phyloP scores from a whole-genome alignment of 805 yeast species.

The Pichia scutulata region DNA sequence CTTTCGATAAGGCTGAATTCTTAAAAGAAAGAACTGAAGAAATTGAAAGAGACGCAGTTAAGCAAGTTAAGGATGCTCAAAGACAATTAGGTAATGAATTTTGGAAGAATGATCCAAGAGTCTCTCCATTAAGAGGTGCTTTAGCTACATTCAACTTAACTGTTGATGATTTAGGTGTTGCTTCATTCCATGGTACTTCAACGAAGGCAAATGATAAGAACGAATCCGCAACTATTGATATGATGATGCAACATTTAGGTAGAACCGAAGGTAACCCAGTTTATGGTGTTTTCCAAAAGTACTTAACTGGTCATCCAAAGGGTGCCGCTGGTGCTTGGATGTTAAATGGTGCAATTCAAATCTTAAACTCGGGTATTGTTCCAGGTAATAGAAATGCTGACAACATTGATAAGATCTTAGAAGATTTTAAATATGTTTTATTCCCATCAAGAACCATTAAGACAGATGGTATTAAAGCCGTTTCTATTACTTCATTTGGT shows the following conservation, averaged over 20 bases:
- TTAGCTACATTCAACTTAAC: slow-evolving; percentile 90
- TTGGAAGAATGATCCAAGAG: slow-evolving; percentile 83
- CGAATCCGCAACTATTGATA: slow-evolving; percentile 84
- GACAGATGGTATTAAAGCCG: slow-evolving; percentile 97
- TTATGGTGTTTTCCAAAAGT: slow-evolving; percentile 97
- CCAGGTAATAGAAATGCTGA: slow-evolving; percentile 98
- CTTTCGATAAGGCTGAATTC: slow-evolving; percentile 47
- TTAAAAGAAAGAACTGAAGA: slow-evolving; percentile 81
- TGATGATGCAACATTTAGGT: slow-evolving; percentile 92
- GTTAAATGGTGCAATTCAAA: slow-evolving; percentile 97
- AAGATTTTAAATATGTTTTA: slow-evolving; percentile 79
- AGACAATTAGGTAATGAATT: slow-evolving; percentile 94
- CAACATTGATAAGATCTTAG: slow-evolving; percentile 77
- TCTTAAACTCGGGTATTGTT: slow-evolving; percentile 83
- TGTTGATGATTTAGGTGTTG: slow-evolving; percentile 91
- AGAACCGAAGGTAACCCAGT: slow-evolving; percentile 97
- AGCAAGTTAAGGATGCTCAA: slow-evolving; percentile 84
- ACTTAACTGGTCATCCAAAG: slow-evolving; percentile 99
- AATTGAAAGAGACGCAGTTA: slow-evolving; percentile 72
- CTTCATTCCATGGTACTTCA: slow-evolving; percentile 99
- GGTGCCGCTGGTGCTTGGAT: slow-evolving; percentile 99
- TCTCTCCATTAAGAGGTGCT: slow-evolving; percentile 95
- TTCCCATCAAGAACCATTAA: slow-evolving; percentile 90
- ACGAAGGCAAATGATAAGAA: slow-evolving; percentile 98
- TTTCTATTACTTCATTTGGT: slow-evolving; percentile 94